These are phyloP conservation scores for Cladorrhinum sp. DNA, from an alignment of 2,329 filamentous ascomycete genomes.

Conservation along the genomic window DNA sequence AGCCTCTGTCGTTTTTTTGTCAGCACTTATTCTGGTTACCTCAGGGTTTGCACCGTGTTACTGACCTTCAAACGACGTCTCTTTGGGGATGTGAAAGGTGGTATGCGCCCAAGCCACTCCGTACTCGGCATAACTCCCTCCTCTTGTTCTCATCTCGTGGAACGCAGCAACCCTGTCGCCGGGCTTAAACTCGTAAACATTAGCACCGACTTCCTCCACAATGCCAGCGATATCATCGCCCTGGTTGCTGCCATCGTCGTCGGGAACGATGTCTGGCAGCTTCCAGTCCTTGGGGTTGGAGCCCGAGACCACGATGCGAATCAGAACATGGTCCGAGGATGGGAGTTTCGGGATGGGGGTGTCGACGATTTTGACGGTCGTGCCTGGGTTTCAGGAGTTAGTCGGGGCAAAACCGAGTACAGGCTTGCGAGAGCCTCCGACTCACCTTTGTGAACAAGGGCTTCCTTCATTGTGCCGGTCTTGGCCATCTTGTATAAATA, in stretches of 20 bases:
- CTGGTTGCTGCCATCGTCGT: conserved; percentile 36
- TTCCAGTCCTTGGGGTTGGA: conserved; percentile 51
- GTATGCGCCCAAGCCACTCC: conserved; percentile 40
- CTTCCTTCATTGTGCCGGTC: conserved; percentile 32
- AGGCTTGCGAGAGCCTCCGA: not conserved
- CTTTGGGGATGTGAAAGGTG: conserved; percentile 41
- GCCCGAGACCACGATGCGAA: conserved; percentile 42
- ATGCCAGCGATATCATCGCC: conserved; percentile 56
- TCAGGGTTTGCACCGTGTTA: not conserved
- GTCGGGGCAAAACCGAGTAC: not conserved
- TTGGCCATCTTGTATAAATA: not conserved
- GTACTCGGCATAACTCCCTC: conserved; percentile 43
- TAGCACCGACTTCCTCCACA: conserved; percentile 51
- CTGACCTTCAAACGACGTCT: conserved; percentile 35
- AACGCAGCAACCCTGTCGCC: conserved; percentile 58
- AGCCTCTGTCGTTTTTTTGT: conserved; percentile 29
- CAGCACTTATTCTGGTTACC: not conserved
- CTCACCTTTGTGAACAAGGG: conserved; percentile 29
- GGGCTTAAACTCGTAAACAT: conserved; percentile 55
- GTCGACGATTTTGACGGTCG: conserved; percentile 39
- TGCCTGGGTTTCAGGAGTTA: conserved; percentile 23
- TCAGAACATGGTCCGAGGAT: conserved; percentile 39
- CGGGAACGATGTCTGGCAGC: conserved; percentile 26
- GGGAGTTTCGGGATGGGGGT: conserved; percentile 38
- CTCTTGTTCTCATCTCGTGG: conserved; percentile 38